Evolutionary conservation across 176 grass and related monocot genomes (phyloP), one percentile per base, ranked within the genome.

Genomic region (Carex kokanica): DNA sequence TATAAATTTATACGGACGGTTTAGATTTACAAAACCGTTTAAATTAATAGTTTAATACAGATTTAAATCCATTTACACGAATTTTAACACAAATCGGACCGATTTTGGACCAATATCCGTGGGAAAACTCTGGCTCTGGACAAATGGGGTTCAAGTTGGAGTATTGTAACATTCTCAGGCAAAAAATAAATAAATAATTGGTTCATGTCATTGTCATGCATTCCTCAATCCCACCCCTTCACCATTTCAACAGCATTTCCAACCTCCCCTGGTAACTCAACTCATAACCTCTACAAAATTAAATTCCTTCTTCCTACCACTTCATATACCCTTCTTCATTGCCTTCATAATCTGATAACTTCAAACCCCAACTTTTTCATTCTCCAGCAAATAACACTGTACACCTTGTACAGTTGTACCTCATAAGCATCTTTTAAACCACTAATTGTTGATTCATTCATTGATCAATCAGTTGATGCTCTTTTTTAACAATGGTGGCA

Each of bases 401-500:
- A 23, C 13, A 61, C 15, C 78, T 60, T 18, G 14, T 59, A 45
- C 8, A 45, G 41, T 8, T 45, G n/a, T n/a, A n/a, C n/a, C n/a
- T n/a, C n/a, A n/a, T 16, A 14, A 74, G 38, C 43, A 51, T 74
- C 40, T 74, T 23, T 24, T 21, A 25, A 75, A 52, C 21, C 72
- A 27, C 47, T 21, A 25, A 74, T 24, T 73, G 43, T 23, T 27
- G 13, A 47, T 51, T 52, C 14, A 51, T 38, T 74, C 14, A 51
- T 38, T 74, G 72, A 75, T 53, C 43, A 74, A 75, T 53, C 43
- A 74, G 23, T 74, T 74, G 0, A 5, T 52, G 1, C 3, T 17
- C 51, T 29, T 81, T 52, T 32, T 55, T 75, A 3, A 9, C 86
- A 31, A 97, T 97, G 94, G 92, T 94, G 38, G 88, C 87, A 84